Conservation (phyloP, 176 grass and related monocot species). For the Eragrostis nindensis region DNA sequence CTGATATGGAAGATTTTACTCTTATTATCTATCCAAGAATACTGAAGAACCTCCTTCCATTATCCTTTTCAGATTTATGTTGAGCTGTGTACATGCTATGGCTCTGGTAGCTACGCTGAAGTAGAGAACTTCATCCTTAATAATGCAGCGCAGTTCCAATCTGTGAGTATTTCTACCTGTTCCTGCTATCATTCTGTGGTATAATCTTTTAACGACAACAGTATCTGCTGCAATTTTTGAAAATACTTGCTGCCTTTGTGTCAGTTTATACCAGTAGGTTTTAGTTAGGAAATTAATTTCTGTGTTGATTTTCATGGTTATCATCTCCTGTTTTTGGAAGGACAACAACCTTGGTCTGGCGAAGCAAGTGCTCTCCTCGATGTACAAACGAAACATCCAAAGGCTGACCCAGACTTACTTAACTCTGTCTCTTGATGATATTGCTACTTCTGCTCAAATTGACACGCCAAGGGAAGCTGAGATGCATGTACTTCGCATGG, state of each 20-base stretch:
- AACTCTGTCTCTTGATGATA: slow-evolving; percentile 95
- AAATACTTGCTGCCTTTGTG: neutral
- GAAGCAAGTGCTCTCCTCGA: slow-evolving; percentile 92
- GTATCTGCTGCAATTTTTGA: neutral
- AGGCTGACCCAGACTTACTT: slow-evolving; percentile 98
- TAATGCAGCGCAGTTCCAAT: slow-evolving; percentile 69
- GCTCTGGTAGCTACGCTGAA: slow-evolving; percentile 62
- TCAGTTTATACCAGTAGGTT: neutral
- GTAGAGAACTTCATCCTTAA: slow-evolving; percentile 68
- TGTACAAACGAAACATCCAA: slow-evolving; percentile 97
- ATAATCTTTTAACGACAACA: neutral
- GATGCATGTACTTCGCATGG: slow-evolving; percentile 96
- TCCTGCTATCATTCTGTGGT: neutral
- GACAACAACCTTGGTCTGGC: slow-evolving; percentile 92
- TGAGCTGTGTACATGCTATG: slow-evolving; percentile 70
- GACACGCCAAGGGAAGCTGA: slow-evolving; percentile 88
- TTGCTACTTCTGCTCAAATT: slow-evolving; percentile 83
- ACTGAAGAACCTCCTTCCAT: slow-evolving; percentile 24
- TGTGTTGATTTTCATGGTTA: slow-evolving; percentile 22
- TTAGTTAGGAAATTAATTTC: neutral
- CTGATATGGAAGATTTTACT: slow-evolving; percentile 26
- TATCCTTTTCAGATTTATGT: slow-evolving; percentile 60
- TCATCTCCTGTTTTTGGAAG: slow-evolving; percentile 45
- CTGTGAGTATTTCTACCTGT: slow-evolving; percentile 64
- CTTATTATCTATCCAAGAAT: neutral